Evolutionary conservation across 129 eudicot genomes (phyloP), one percentile per base, ranked within the genome.

Genomic region (Calendula officinalis): DNA sequence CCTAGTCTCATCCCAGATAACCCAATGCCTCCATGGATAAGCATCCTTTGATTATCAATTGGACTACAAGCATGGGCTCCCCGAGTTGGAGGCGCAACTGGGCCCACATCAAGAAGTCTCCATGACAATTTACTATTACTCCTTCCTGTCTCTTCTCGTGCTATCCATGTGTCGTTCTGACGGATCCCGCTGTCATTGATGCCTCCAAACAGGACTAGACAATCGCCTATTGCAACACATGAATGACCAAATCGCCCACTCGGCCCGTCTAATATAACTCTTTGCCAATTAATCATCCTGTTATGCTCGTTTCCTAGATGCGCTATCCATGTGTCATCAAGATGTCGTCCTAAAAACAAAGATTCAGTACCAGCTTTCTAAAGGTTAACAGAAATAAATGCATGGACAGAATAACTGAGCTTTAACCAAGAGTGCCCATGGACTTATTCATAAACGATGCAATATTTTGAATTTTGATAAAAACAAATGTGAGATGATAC

Each of bases 241-340:
- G 97, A 86, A 67, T 94, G 99, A 40, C 99, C 99, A 66, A 94
- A 94, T 4, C 99, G 84, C 8, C 99, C 99, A 43, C 84, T 86
- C 2, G 99, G 99, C 43, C 77, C 65, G 6, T 84, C 90, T 34
- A 95, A 72, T 42, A 62, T 44, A 8, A 75, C 69, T 68, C 74
- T 78, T 51, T 94, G 92, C 99, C 99, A 94, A 27, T 75, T 79
- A 68, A 83, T 27, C 36, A 62, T 57, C 56, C 70, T 83, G 39
- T 45, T 73, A 30, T 41, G 57, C 57, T 47, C 71, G 13, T 83
- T 64, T 11, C 86, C 82, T 63, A 75, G 41, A 56, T 84, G 71
- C 12, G 88, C 94, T 32, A 82, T 76, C 99, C 99, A 94, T 50
- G 99, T 94, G 72, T 94, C 99, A 60, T 94, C 99, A 14, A 81